phyloP scores from a whole-genome alignment of 257 asterid genomes.

The Solanum commersonii region DNA sequence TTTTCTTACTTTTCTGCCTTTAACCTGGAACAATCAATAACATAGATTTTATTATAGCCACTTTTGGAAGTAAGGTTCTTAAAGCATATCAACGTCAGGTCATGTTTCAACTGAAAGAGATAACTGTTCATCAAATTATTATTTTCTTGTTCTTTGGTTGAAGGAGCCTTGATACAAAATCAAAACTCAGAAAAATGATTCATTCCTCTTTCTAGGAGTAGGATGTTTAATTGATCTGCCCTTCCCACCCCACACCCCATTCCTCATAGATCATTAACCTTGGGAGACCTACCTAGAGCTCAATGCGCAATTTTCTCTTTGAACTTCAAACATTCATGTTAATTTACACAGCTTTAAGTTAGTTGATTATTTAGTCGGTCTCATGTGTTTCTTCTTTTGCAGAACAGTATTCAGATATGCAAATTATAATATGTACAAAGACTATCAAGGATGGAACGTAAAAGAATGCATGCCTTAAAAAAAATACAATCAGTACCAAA shows the following conservation, averaged over 20 bases:
- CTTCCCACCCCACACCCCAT: not conserved
- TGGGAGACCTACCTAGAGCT: not conserved
- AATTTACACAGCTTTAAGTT: not conserved
- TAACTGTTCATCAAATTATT: not conserved
- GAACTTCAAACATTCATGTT: not conserved
- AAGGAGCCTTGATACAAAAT: not conserved
- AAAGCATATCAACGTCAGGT: not conserved
- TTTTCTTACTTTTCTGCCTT: slow-evolving; percentile 34
- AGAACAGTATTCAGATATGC: not conserved
- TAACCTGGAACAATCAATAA: slow-evolving; percentile 33
- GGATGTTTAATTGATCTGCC: not conserved
- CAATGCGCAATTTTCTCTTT: not conserved
- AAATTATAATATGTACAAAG: not conserved
- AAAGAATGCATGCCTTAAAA: not conserved
- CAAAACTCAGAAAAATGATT: not conserved
- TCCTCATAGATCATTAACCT: not conserved
- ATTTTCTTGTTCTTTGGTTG: not conserved
- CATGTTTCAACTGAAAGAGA: not conserved
- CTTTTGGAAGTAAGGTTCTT: not conserved
- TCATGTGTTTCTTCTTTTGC: not conserved
- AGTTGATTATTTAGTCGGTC: not conserved
- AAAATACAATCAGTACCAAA: not conserved
- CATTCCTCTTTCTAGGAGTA: not conserved
- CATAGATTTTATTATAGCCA: not conserved
- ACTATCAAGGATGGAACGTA: not conserved